phyloP scores from a whole-genome alignment of 2,329 filamentous ascomycete genomes.

The Venturiaceae sp. region DNA sequence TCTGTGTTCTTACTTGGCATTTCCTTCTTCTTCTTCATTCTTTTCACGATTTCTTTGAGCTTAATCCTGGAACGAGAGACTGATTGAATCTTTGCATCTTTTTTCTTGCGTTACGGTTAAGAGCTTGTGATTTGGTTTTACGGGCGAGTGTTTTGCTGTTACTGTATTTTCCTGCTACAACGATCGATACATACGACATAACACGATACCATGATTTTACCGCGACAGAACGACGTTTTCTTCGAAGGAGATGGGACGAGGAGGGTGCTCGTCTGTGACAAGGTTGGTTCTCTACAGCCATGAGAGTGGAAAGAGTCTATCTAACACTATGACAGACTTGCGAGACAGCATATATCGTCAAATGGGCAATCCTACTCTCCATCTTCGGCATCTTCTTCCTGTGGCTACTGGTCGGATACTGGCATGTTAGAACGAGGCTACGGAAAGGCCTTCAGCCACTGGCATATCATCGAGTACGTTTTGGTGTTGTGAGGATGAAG shows the following conservation, averaged over 20 bases:
- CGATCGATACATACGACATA: too few relatives aligned
- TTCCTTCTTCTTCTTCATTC: too few relatives aligned
- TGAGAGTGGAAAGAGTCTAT: neutral
- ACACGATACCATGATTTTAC: neutral
- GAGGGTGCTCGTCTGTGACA: neutral
- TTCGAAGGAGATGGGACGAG: neutral
- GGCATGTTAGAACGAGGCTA: conserved; percentile 59
- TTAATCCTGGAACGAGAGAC: too few relatives aligned
- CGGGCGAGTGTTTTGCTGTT: too few relatives aligned
- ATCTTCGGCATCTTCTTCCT: conserved; percentile 48
- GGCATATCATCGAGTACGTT: conserved; percentile 51
- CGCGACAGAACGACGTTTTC: neutral
- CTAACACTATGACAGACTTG: neutral
- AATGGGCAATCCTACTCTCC: conserved; percentile 59
- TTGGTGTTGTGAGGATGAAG: neutral
- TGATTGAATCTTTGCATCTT: too few relatives aligned
- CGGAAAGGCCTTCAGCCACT: conserved; percentile 56
- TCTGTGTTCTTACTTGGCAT: too few relatives aligned
- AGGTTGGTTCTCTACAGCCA: neutral
- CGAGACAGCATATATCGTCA: conserved; percentile 55
- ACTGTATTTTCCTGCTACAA: too few relatives aligned
- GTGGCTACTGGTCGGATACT: conserved; percentile 59
- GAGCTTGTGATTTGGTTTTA: too few relatives aligned
- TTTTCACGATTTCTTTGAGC: too few relatives aligned
- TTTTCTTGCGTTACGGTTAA: too few relatives aligned